Conservation (phyloP, 306 rosid species). For the Purshia tridentata region DNA sequence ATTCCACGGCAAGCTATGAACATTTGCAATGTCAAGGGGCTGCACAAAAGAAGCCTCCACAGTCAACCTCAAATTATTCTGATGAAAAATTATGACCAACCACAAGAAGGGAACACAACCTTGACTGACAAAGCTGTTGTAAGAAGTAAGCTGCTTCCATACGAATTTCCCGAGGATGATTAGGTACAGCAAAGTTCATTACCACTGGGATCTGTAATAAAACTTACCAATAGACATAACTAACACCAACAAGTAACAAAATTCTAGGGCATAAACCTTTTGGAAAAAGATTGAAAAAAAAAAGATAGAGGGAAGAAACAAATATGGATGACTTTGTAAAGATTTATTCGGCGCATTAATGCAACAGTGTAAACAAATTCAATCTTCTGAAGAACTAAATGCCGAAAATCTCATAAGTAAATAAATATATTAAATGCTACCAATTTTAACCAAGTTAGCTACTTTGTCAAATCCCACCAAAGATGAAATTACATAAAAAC, state of each 20-base stretch:
- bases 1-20: constrained; percentile 97
- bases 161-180: constrained; percentile 95
- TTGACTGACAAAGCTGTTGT: constrained; percentile 98
- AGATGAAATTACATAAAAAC: constrained; percentile 23
- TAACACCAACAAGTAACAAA: constrained; percentile 2
- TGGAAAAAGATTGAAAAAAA: neutral
- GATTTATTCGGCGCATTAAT: constrained; percentile 1
- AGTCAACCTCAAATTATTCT: constrained; percentile 23
- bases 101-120: constrained; percentile 44
- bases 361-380: neutral
- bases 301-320: neutral
- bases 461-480: constrained; percentile 1
- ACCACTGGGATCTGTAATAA: constrained; percentile 78
- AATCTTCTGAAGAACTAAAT: constrained; percentile 6
- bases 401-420: neutral
- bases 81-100: constrained; percentile 6
- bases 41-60: constrained; percentile 33
- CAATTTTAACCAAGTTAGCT: constrained; percentile 11
- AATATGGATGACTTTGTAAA: neutral
- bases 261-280: neutral
- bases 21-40: constrained; percentile 97
- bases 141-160: constrained; percentile 94
- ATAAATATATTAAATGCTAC: neutral
- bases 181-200: constrained; percentile 85
- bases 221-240: constrained; percentile 34